Percentiles rank a stretch among this genome's conserved stretches.
Evolutionary conservation across 2,329 filamentous ascomycete genomes (phyloP).

Genomic region (Ophiostoma pallidulum): DNA sequence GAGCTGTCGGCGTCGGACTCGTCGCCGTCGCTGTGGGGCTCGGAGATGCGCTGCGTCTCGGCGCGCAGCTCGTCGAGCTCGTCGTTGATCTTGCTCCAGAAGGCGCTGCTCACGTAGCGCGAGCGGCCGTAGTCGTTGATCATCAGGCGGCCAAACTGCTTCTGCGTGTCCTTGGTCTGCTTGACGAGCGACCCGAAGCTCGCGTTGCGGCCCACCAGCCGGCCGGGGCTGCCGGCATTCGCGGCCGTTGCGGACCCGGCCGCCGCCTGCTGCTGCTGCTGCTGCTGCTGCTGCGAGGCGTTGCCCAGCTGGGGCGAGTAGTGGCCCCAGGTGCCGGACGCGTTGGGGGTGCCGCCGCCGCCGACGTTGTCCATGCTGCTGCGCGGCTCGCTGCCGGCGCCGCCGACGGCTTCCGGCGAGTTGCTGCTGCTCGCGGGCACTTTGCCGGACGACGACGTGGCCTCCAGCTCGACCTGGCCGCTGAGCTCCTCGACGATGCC

Average conservation of each 20-base stretch:
- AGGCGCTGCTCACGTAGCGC: constrained; percentile 66
- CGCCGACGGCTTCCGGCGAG: constrained; percentile 28
- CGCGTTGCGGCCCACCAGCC: constrained; percentile 15
- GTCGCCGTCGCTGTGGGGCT: constrained; percentile 51
- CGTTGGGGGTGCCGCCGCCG: constrained; percentile 1
- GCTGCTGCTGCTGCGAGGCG: no score
- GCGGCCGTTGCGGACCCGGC: not conserved
- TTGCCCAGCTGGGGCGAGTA: constrained; percentile 8
- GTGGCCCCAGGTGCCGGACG: constrained; percentile 7
- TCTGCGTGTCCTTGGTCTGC: constrained; percentile 32
- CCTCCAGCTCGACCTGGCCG: constrained; percentile 51
- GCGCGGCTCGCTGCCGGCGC: not conserved
- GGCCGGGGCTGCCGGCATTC: constrained; percentile 11
- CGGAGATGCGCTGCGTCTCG: constrained; percentile 39
- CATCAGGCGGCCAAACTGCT: constrained; percentile 58
- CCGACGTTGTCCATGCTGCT: constrained; percentile 4
- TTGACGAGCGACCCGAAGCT: constrained; percentile 12
- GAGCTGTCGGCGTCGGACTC: constrained; percentile 51
- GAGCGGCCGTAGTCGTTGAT: constrained; percentile 59
- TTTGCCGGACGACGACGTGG: constrained; percentile 24
- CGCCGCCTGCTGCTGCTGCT: not conserved
- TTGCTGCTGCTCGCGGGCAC: constrained; percentile 25
- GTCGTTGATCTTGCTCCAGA: constrained; percentile 67
- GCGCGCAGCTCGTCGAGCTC: constrained; percentile 45
- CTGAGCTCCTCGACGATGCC: constrained; percentile 64